A percentile compares a stretch with the other conserved stretches of the same genome.
phyloP scores from a whole-genome alignment of 1,284 basidiomycete species.

The Vanrija pseudolonga region DNA sequence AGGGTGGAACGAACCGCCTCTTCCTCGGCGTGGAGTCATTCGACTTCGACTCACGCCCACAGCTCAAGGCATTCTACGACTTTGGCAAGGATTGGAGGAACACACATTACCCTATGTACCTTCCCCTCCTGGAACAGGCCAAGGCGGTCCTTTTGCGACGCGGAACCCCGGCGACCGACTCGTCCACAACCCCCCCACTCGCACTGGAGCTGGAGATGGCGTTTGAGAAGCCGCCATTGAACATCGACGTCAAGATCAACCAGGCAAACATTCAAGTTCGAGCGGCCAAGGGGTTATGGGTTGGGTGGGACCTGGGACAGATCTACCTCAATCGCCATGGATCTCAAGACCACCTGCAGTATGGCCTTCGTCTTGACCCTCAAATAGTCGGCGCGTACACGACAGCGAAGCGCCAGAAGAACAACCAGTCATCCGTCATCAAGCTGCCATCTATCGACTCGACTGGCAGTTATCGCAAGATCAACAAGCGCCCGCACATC shows the following conservation, averaged over 20 bases:
- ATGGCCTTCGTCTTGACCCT: constrained; percentile 32
- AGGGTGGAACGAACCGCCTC: constrained; percentile 4
- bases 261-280: constrained; percentile 25
- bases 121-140: constrained; percentile 18
- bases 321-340: constrained; percentile 26
- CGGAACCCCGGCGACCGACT: too few relatives aligned
- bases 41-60: constrained; percentile 37
- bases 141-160: background rate
- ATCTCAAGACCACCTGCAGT: constrained; percentile 16
- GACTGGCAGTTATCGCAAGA: constrained; percentile 13
- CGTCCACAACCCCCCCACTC: background rate
- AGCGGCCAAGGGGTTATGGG: constrained; percentile 38
- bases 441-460: constrained; percentile 23
- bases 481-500: constrained; percentile 9
- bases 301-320: constrained; percentile 41
- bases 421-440: constrained; percentile 27
- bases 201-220: background rate
- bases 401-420: constrained; percentile 24
- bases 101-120: constrained; percentile 30
- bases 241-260: constrained; percentile 29
- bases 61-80: constrained; percentile 34
- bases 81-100: constrained; percentile 37
- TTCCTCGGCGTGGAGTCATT: constrained; percentile 21
- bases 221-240: background rate
- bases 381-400: constrained; percentile 38